Base-by-base conservation (phyloP, 2,329 filamentous ascomycete species). In the Xylariales sp. region DNA sequence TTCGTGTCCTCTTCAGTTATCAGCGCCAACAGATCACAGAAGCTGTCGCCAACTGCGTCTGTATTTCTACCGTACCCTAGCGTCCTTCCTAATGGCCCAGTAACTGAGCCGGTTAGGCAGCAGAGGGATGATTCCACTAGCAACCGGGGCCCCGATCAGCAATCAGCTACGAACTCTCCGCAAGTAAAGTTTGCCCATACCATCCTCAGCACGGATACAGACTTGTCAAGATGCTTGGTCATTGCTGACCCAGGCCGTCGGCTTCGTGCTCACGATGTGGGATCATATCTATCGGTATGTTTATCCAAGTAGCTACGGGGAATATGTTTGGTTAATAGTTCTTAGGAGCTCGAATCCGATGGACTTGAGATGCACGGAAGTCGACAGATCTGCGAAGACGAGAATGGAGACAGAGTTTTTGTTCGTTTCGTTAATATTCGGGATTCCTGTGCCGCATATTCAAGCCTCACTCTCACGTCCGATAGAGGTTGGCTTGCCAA, bases 41-140 rank as follows among this genome's bases (percentile, higher is more conserved):
- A 87, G 70, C 80, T 93, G 28, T 92, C 90, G 3, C 88, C 90
- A 1, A 90, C 86, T 6, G 89, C 90, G 1, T 87, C 86, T 1
- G 76, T 83, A 1, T 92, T 92, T 72, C 86, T 84, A 16, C 90
- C 90, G 5, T 79, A 83, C 59, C 77, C 77, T 54, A 75, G 62
- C 50, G 43, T 64, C 10, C 46, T 66, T 50, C 46, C 56, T 39
- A 70, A 61, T 45, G 63, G 59, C 48, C 62, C 69, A 39, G 62
- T 55, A 41, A 64, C 70, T 64, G 72, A 73, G 59, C 58, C 65
- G 48, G 67, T 68, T 46, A 63, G 68, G 60, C 67, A 68, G 57
- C 62, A 64, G 39, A 71, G 66, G 55, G 65, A 64, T 34, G 70
- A 71, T 36, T 56, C 68, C 12, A 65, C 67, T 36, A 55, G 59